A percentile compares a stretch with the other conserved stretches of the same genome.
Evolutionary conservation across 495 filamentous ascomycete genomes (phyloP).

Genomic region (Aspergillus diversus): DNA sequence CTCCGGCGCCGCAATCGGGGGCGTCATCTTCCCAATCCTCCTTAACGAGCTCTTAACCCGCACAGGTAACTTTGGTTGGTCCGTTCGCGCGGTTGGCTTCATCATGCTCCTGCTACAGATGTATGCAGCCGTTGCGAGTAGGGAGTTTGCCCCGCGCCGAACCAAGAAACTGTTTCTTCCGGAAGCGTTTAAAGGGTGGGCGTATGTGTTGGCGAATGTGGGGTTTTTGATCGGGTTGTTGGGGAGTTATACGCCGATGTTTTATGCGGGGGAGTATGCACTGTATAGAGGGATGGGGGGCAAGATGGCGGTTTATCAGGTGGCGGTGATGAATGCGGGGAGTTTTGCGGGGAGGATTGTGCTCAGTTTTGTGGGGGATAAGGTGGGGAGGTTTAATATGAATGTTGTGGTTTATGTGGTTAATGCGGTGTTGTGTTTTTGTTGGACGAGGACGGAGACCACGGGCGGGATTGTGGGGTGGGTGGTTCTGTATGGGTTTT

Average conservation of each 20-base stretch:
- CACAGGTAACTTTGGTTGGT: constrained; percentile 57
- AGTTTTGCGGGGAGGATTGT: constrained; percentile 27
- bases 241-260: constrained; percentile 27
- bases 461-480: constrained; percentile 53
- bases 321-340: constrained; percentile 28
- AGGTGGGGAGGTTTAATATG: constrained; percentile 29
- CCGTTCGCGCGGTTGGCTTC: constrained; percentile 65
- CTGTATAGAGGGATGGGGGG: constrained; percentile 17
- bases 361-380: constrained; percentile 26
- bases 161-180: constrained; percentile 13
- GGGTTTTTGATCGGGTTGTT: constrained; percentile 24
- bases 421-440: constrained; percentile 20
- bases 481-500: constrained; percentile 57
- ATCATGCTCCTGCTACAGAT: constrained; percentile 53
- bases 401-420: constrained; percentile 10
- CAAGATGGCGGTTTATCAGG: constrained; percentile 21
- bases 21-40: constrained; percentile 34
- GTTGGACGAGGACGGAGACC: constrained; percentile 53
- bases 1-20: constrained; percentile 38
- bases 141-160: constrained; percentile 13
- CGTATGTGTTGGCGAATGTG: constrained; percentile 17
- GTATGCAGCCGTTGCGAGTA: constrained; percentile 42
- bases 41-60: constrained; percentile 28
- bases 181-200: constrained; percentile 14
- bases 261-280: constrained; percentile 26